Percentiles rank a stretch among this genome's conserved stretches.
Conservation (phyloP, 1,284 basidiomycete species). For the Austropuccinia psidii region DNA sequence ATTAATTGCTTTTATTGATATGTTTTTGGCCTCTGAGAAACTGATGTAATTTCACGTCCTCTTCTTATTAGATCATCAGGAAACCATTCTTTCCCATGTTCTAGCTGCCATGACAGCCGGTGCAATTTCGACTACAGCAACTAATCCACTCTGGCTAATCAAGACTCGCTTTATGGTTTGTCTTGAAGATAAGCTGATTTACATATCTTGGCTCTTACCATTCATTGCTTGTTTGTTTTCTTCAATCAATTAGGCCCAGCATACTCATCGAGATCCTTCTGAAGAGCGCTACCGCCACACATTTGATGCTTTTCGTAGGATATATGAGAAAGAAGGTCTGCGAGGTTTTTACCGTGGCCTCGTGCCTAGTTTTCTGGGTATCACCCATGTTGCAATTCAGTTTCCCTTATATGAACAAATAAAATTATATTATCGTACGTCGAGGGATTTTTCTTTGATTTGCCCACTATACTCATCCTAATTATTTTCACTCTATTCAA, state of each 20-base stretch:
- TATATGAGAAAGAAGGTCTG: slow-evolving; percentile 74
- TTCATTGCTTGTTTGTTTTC: not conserved
- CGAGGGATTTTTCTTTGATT: too few species aligned
- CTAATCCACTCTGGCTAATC: slow-evolving; percentile 92
- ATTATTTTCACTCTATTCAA: too few species aligned
- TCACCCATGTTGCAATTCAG: slow-evolving; percentile 85
- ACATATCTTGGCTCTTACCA: too few species aligned
- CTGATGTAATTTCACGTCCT: not conserved
- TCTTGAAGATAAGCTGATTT: slow-evolving; percentile 39
- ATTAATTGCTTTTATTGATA: too few species aligned
- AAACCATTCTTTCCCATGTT: slow-evolving; percentile 59
- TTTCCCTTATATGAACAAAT: slow-evolving; percentile 91
- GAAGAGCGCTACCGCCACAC: slow-evolving; percentile 77
- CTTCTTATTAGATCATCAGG: slow-evolving; percentile 12
- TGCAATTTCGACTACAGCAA: slow-evolving; percentile 76
- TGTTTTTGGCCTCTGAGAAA: too few species aligned
- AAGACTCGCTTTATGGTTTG: slow-evolving; percentile 94
- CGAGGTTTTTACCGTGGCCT: slow-evolving; percentile 85
- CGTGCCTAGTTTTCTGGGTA: slow-evolving; percentile 77
- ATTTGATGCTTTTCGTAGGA: slow-evolving; percentile 71
- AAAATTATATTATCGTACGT: slow-evolving; percentile 72
- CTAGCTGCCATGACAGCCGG: slow-evolving; percentile 87
- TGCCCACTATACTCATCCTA: too few species aligned
- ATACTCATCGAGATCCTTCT: slow-evolving; percentile 59
- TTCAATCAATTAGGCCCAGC: slow-evolving; percentile 40